Evolutionary conservation across 176 grass and related monocot genomes (phyloP), one percentile per base, ranked within the genome.

Genomic region (Avena eriantha): DNA sequence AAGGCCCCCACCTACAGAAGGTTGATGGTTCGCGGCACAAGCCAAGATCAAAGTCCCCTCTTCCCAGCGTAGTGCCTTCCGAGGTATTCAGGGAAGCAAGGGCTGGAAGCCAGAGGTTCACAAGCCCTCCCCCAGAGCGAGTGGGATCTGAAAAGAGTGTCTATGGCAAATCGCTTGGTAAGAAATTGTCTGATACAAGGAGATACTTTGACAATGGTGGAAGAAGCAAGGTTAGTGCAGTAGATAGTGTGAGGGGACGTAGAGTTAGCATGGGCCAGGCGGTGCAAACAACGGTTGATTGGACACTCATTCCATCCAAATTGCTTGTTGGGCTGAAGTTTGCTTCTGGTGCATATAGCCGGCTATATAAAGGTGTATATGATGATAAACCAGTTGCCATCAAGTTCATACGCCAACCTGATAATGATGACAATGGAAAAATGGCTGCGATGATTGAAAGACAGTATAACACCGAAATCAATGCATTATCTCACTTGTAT

Each of bases 381-480:
- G 90, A 95, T 82, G 85, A 95, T 29, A 88, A 93, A 41, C 84
- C 84, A 21, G 94, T 95, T 73, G 91, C 94, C 10, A 89, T 95
- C 68, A 95, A 95, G 80, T 87, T 95, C 70, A 93, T 93, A 29
- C 87, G 89, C 0, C 84, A 88, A 86, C 89, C 94, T 53, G 82
- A 90, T 69, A 79, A 89, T 22, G 89, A 93, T 12, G 87, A 88
- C 73, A 88, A 91, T 69, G 88, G 88, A 26, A 82, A 87, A 39
- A 86, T 91, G 82, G 91, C 87, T 69, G 82, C 82, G 34, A 88
- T 86, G 50, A 69, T 95, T 69, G 89, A 88, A 49, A 93, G 87
- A 23, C 91, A 95, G 82, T 95, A 93, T 73, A 95, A 82, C 34
- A 93, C 89, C 64, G 94, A 95, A 77, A 75, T 93, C 82, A 84